These are phyloP conservation scores for Exophiala viscosa DNA, from an alignment of 2,329 filamentous ascomycete species.

Conservation along the genomic window DNA sequence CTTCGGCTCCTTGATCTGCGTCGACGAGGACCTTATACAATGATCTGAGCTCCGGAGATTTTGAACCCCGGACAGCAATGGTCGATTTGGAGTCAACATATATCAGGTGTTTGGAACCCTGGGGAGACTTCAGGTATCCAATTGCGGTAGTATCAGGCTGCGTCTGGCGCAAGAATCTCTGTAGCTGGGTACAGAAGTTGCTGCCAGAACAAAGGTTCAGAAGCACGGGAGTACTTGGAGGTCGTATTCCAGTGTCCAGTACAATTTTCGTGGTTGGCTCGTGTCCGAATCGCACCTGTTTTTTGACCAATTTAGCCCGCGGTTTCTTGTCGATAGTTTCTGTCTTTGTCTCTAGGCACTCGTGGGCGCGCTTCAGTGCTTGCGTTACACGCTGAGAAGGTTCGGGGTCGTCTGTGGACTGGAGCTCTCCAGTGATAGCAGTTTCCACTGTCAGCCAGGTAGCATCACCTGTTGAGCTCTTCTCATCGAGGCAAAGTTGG, in stretches of 20 bases:
- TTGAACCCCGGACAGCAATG: too few relatives aligned
- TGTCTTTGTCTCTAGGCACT: background rate
- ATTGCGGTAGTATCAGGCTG: background rate
- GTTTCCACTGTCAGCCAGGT: background rate
- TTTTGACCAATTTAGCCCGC: background rate
- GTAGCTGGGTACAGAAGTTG: background rate
- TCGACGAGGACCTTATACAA: background rate
- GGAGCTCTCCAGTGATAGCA: background rate
- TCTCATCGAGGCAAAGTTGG: background rate
- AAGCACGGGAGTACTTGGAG: background rate
- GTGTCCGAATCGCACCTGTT: background rate
- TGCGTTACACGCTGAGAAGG: background rate
- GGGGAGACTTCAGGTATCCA: background rate
- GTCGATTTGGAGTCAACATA: background rate
- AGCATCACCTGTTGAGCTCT: background rate
- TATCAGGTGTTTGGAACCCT: background rate
- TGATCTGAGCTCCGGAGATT: background rate
- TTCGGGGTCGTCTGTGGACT: background rate
- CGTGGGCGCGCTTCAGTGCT: background rate
- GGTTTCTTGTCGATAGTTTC: background rate
- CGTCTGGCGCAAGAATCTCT: background rate
- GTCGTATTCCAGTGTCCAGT: background rate
- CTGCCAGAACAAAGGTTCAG: background rate
- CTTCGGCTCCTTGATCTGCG: background rate
- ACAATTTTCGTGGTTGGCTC: background rate